Base-by-base conservation (phyloP, 441 rosid species). In the Capsella rubella region DNA sequence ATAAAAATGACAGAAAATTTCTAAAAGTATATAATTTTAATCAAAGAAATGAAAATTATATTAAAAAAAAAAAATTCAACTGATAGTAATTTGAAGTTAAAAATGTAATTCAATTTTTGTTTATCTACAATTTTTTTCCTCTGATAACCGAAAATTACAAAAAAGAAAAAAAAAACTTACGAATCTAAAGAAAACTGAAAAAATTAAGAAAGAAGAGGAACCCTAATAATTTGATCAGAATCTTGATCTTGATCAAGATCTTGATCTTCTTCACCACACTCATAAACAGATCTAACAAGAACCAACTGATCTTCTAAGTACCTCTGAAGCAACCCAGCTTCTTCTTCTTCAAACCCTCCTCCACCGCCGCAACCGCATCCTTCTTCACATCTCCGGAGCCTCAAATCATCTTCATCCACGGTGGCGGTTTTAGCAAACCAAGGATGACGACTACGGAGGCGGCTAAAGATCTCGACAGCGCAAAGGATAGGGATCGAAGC, bases 241-340 rank as follows among this genome's bases (percentile, higher is more conserved):
- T 54, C 60, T 39, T 28, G 15, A 57, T 34, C 60, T 12, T 11
- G 66, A 39, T 51, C 78, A 14, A 77, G 39, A 59, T 49, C 53
- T 25, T 47, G 69, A 37, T 51, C 78, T 10, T 81, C 82, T 71
- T 79, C 87, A 14, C 87, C 84, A 21, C 90, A 86, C 10, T 83
- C 89, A 42, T 81, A 87, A 32, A 83, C 79, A 51, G 88, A 85
- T 83, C 87, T 83, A 35, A 85, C 92, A 4, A 89, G 79, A 43
- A 76, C 54, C 73, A 86, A 64, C 76, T 86, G 92, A 85, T 90
- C 90, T 60, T 87, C 91, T 66, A 87, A 74, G 81, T 86, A 90
- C 76, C 92, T 81, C 67, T 86, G 90, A 45, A 88, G 79, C 73
- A 90, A 63, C 16, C 87, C 87, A 4, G 77, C 82, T 73, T 80